Percentiles rank a stretch among this genome's conserved stretches.
Evolutionary conservation across 305 asterid genomes (phyloP).

Genomic region (Nicotiana rustica): DNA sequence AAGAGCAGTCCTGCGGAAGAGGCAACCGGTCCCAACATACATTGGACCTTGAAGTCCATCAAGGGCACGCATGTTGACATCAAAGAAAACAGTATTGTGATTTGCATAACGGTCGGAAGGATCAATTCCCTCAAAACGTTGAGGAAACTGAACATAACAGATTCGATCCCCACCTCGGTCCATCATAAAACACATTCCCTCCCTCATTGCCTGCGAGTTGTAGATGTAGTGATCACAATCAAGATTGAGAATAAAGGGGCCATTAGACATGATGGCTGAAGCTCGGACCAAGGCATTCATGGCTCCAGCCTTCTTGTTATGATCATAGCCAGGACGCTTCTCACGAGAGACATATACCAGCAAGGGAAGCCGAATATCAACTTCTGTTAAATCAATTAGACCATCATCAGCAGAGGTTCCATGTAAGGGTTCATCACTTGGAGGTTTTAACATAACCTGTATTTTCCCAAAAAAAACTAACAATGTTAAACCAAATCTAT

Average conservation of each 20-base stretch:
- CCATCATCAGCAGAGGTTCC: constrained; percentile 56
- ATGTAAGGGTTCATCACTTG: constrained; percentile 83
- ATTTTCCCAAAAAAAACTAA: constrained; percentile 22
- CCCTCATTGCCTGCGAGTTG: constrained; percentile 82
- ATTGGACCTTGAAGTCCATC: constrained; percentile 95
- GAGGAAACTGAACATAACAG: constrained; percentile 92
- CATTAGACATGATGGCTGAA: constrained; percentile 92
- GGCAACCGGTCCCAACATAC: constrained; percentile 95
- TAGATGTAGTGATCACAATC: constrained; percentile 97
- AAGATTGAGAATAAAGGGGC: constrained; percentile 87
- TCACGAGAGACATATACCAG: constrained; percentile 92
- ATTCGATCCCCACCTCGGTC: constrained; percentile 92
- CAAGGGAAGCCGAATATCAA: constrained; percentile 88
- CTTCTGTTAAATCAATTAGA: constrained; percentile 74
- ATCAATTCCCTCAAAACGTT: constrained; percentile 89
- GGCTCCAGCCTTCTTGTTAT: constrained; percentile 96
- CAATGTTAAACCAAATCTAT: background rate
- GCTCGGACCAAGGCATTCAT: constrained; percentile 94
- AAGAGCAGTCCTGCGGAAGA: constrained; percentile 82
- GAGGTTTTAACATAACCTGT: constrained; percentile 98
- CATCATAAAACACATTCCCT: constrained; percentile 99
- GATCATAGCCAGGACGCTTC: constrained; percentile 92
- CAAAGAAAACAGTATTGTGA: constrained; percentile 91
- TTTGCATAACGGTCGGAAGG: constrained; percentile 94
- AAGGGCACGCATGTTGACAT: constrained; percentile 92